Base-by-base conservation (phyloP, 176 grass and related monocot species). In the Eremochloa ophiuroides region DNA sequence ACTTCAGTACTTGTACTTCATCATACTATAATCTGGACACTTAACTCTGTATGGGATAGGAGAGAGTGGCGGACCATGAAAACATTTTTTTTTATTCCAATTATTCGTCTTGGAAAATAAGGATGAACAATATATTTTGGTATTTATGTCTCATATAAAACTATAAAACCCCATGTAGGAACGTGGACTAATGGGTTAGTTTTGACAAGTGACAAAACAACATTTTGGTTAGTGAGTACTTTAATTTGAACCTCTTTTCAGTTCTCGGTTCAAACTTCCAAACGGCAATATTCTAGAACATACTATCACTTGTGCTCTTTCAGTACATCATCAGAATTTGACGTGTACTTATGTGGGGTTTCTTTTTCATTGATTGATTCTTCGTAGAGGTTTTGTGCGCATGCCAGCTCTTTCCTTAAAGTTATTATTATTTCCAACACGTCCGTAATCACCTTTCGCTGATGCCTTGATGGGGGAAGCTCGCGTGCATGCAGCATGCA, bases 401-500 rank as follows among this genome's bases (percentile, higher is more conserved):
- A 25, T 13, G 27, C 14, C 0, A 27, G 29, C 20, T 46, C 26
- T 62, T 63, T 72, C 66, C 38, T 63, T 72, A 40, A 85, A 44
- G 48, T 35, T 41, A 69, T n/a, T n/a, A n/a, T n/a, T n/a, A 30
- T n/a, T 76, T 51, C 53, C 37, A 70, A 70, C 55, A 63, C 23
- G 58, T 46, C 33, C 62, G 42, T 59, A n/a, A 26, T 28, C 48
- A 68, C 46, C 71, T 69, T 77, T 79, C 37, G 26, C 48, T 63
- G 51, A 78, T 79, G 58, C 34, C 42, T 23, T 82, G 39, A 78
- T 51, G 56, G 34, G 47, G 31, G 22, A 44, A 68, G 7, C 46
- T 66, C 26, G 79, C 65, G 65, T 73, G 80, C 74, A 22, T 65
- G 56, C 62, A 66, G 46, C 48, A 44, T 60, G 55, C 38, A 62